Evolutionary conservation across 768 basidiomycete species (phyloP), one percentile per base, ranked within the genome.

Genomic region (Lepiota subincarnata): DNA sequence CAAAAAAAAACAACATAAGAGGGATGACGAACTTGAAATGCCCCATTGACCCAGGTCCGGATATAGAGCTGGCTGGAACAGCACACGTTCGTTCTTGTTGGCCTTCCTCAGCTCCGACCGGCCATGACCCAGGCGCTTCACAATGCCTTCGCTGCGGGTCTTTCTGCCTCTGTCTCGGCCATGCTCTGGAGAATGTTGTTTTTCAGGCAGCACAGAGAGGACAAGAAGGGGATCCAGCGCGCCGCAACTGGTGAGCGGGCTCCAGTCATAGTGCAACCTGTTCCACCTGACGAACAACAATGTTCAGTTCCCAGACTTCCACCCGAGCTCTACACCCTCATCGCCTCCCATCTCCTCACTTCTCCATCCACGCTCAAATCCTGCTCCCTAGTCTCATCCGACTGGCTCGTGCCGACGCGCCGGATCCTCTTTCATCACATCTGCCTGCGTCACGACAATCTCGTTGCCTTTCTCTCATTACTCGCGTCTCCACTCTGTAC

Each of bases 251-350:
- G 31, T 31, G 10, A 31, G 7, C 8, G 7, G 5, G 24, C 10
- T 31, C 31, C 6, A 31, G 31, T 7, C 7, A 7, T 31, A 8
- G 6, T 31, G 10, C 1, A 20, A 19, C 12, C 26, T n/a, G 19
- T 0, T 7, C 24, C 34, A n/a, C 6, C 22, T 14, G 8, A 14
- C n/a, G 2, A 48, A 12, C 36, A 13, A 10, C 6, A 3, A 24
- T 24, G 24, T 43, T 20, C 42, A 16, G 39, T 49, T 5, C 44
- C 52, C 1, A 6, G 26, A 4, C 20, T 53, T 8, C 52, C 52
- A 39, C 43, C 52, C 1, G 52, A 53, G 19, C 20, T 53, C 12
- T 53, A 53, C n/a, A 34, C 24, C 26, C 13, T 53, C 36, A 53
- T 53, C 26, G 52, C 52, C 18, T 39, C 14, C 8, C 24, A 53